These are phyloP conservation scores for Pseudogymnoascus sp. DNA, from an alignment of 2,329 filamentous ascomycete genomes.

Conservation along the genomic window DNA sequence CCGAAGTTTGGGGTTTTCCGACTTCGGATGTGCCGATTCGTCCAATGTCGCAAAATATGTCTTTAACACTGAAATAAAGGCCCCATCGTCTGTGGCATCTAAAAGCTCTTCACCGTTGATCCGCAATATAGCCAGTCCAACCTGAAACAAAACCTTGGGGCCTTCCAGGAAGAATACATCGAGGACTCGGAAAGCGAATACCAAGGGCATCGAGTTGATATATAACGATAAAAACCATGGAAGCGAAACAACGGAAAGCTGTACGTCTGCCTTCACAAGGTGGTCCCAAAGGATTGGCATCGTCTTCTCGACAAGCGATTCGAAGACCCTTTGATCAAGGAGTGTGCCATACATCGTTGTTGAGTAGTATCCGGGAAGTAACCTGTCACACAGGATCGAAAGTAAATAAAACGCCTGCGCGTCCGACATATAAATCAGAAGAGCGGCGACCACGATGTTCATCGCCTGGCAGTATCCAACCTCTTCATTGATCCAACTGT, in stretches of 20 bases:
- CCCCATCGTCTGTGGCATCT: constrained; percentile 87
- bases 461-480: constrained; percentile 99
- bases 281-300: constrained; percentile 99
- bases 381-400: constrained; percentile 81
- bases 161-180: constrained; percentile 98
- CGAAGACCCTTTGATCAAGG: constrained; percentile 93
- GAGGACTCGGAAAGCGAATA: constrained; percentile 92
- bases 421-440: constrained; percentile 98
- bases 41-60: constrained; percentile 88
- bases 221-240: constrained; percentile 98
- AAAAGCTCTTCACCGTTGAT: constrained; percentile 96
- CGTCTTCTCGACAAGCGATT: constrained; percentile 95
- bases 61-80: constrained; percentile 94
- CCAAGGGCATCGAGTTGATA: constrained; percentile 98
- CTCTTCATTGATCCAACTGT: constrained; percentile 93
- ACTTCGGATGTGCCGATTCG: constrained; percentile 91
- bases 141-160: constrained; percentile 93
- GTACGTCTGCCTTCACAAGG: constrained; percentile 91
- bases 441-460: constrained; percentile 98
- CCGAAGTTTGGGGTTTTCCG: constrained; percentile 87
- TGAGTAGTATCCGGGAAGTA: constrained; percentile 95
- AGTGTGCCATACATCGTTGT: constrained; percentile 98
- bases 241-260: constrained; percentile 91
- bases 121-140: constrained; percentile 89
- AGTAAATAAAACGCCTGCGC: constrained; percentile 91